Base-by-base conservation (phyloP, 257 asterid genomes). In the Nicotiana sylvestris region DNA sequence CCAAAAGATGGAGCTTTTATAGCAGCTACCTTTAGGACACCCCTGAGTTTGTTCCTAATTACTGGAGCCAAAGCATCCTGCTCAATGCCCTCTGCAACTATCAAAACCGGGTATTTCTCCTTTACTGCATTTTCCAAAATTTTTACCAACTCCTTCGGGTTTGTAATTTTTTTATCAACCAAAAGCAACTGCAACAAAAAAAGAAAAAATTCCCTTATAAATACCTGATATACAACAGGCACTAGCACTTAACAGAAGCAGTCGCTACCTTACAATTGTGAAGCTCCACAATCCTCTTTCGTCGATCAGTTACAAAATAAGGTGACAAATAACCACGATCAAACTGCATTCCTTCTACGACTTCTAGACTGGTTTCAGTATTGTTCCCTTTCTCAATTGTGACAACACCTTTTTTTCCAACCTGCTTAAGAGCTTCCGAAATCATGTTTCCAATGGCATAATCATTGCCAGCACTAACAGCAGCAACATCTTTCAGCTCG, bases 391-490 rank as follows among this genome's bases (percentile, higher is more conserved):
- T 92, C 86, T 91, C 92, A 66, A 92, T 90, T 51, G 93, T 89
- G 82, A 94, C 88, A 9, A 93, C 88, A 16, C 97, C 97, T 6
- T 62, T 83, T 83, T 91, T 85, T 67, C 98, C 98, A 35, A 94
- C 98, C 60, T 66, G 87, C 16, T 18, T 85, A 84, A 94, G 81
- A 81, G 98, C 98, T 77, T 90, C 88, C 8, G 91, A 88, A 53
- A 94, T 92, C 96, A 94, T 89, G 82, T 82, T 89, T 37, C 97
- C 98, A 0, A 93, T 56, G 9, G 81, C 87, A 81, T 87, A 85
- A 81, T 93, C 97, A 65, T 94, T 94, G 84, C 98, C 97, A 17
- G 98, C 97, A 87, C 98, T 94, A 62, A 94, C 97, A 74, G 98
- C 93, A 78, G 97, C 98, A 82, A 94, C 97, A 85, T 91, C 83